Base-by-base conservation (phyloP, 768 basidiomycete species). In the Naematelia aurantialba region DNA sequence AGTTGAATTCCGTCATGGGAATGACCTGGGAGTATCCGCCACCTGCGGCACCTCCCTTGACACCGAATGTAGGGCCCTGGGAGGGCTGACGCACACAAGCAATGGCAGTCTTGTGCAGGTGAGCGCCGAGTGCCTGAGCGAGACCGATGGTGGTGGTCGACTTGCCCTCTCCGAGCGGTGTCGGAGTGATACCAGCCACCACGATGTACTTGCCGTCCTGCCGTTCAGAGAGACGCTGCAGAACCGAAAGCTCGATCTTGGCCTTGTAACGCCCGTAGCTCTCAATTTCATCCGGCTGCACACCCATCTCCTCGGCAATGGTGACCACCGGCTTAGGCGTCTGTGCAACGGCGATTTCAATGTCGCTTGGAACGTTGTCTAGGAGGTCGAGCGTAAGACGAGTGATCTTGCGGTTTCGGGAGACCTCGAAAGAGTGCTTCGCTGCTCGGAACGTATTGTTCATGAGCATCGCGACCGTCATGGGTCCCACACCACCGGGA, bases 1-100 rank as follows among this genome's bases (percentile, higher is more conserved):
- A 79, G 78, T 98, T 98, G 79, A 99, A 98, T 88, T 97, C 94
- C 72, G 97, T 94, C 94, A 98, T 97, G 44, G 94, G 94, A 79
- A 98, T 98, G 71, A 99, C 89, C 75, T 96, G 93, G 75, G 90
- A 91, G 81, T 98, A 99, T 53, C 94, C 94, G 61, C 94, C 94
- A 42, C 96, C 94, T 45, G 94, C 94, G 34, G 94, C 94, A 69
- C 94, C 96, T 66, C 94, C 94, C 79, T 99, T 99, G 81, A 99
- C 96, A 67, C 94, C 94, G 75, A 98, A 99, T 0, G 94, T 98
- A 30, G 94, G 94, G 12, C 96, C 94, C 78, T 99, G 94, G 79
- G 91, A 92, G 3, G 96, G 96, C 75, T 99, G 96, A 56, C 94
- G 87, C 22, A 98, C 92, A 76, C 92, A 96, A 47, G 96, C 94